Percentiles rank a stretch among this genome's conserved stretches.
phyloP scores from a whole-genome alignment of 192 early-diverging fungal genomes.

The Linnemannia schmuckeri region DNA sequence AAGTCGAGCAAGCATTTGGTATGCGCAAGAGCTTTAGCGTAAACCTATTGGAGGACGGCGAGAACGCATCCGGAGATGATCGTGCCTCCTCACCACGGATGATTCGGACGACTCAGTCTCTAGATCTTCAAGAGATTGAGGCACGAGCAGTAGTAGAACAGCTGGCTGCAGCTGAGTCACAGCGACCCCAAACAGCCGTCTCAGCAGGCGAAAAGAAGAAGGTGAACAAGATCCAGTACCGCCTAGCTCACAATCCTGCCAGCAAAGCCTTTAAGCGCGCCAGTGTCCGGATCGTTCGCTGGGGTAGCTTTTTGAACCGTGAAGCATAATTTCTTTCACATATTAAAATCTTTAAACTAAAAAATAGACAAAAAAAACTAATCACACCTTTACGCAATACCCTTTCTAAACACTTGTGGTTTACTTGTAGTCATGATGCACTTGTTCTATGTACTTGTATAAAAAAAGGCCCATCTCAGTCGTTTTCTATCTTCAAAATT shows the following conservation, averaged over 20 bases:
- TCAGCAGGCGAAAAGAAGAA: conserved; percentile 12
- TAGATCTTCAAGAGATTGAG: conserved; percentile 27
- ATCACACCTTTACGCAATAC: not conserved
- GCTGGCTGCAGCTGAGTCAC: not conserved
- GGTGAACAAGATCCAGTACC: conserved; percentile 21
- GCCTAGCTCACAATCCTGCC: conserved; percentile 30
- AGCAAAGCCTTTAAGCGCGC: conserved; percentile 44
- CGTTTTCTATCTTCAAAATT: too few relatives aligned
- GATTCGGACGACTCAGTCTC: conserved; percentile 26
- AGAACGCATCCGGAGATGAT: not conserved
- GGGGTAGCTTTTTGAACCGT: conserved; percentile 25
- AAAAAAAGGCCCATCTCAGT: too few relatives aligned
- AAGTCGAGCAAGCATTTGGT: not conserved
- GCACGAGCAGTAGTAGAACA: conserved; percentile 1
- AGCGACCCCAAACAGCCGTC: conserved; percentile 14
- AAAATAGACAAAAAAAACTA: not conserved
- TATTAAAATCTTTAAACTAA: too few relatives aligned
- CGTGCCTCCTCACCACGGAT: not conserved
- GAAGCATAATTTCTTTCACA: conserved; percentile 17
- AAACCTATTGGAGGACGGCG: not conserved
- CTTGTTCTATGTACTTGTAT: too few relatives aligned
- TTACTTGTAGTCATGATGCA: too few relatives aligned
- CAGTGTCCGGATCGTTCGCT: conserved; percentile 30
- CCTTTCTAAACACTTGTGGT: too few relatives aligned
- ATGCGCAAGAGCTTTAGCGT: not conserved